These are phyloP conservation scores for Adansonia rubrostipa DNA, from an alignment of 441 rosid genomes.

Conservation along the genomic window DNA sequence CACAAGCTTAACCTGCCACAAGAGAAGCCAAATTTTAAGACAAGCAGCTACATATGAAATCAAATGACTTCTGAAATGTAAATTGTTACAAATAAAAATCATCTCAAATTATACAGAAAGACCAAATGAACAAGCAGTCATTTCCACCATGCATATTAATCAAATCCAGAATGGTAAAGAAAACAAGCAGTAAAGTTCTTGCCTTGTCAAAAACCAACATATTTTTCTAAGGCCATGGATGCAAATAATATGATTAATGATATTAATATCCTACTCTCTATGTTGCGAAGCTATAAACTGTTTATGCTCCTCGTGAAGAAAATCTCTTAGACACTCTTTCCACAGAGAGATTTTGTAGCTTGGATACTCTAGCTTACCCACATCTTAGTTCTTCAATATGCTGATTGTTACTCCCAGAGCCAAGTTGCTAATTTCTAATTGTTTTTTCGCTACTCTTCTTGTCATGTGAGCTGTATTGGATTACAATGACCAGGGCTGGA, in stretches of 20 bases:
- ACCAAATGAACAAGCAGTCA: neutral
- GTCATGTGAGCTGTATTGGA: neutral
- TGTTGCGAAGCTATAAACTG: neutral
- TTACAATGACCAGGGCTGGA: neutral
- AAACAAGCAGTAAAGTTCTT: neutral
- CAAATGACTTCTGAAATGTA: too few relatives aligned
- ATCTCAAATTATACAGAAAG: too few relatives aligned
- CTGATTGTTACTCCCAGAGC: neutral
- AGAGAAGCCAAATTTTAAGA: neutral
- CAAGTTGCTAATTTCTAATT: neutral
- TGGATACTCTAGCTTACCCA: slow-evolving; percentile 2
- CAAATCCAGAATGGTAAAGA: slow-evolving; percentile 6
- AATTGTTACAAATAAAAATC: too few relatives aligned
- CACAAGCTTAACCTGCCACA: slow-evolving; percentile 54
- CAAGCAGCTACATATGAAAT: too few relatives aligned
- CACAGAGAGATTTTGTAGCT: neutral
- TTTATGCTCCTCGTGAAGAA: slow-evolving; percentile 2
- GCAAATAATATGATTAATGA: neutral
- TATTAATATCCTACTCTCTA: neutral
- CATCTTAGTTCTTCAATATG: neutral
- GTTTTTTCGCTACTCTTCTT: neutral
- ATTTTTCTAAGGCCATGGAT: neutral
- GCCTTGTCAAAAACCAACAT: neutral
- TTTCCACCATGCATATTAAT: slow-evolving; percentile 8
- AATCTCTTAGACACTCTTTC: neutral